Base-by-base conservation (phyloP, 2,329 filamentous ascomycete species). In the Lachnellula subtilissima region DNA sequence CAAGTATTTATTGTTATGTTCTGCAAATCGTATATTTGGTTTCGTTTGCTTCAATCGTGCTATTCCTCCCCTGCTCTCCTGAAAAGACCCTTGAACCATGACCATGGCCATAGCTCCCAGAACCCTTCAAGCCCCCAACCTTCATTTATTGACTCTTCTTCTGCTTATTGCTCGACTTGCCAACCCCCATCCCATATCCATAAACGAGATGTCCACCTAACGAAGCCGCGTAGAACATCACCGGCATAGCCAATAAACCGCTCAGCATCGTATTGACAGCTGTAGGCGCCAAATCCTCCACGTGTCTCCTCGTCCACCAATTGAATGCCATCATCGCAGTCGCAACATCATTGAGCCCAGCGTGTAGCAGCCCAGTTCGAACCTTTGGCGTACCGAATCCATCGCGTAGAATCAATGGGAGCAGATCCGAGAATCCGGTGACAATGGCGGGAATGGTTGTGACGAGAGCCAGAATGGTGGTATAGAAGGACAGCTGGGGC, bases 131-230 rank as follows among this genome's bases (percentile, higher is more conserved):
- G 5, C 28, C 15, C 11, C 32, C 42, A 12, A 14, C 32, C 22
- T 40, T 8, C 5, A 22, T 40, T 8, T 9, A 54, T 39, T 54
- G 42, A n/a, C 32, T 40, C 52, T 58, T 55, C 48, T 61, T 55
- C 6, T 23, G 32, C 17, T 37, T 51, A 25, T 28, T 43, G 12
- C 39, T 54, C 47, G 37, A 23, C n/a, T 43, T 50, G n/a, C 58
- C 54, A 25, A 61, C 51, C 9, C 59, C 59, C 49, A 61, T 56
- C 32, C 59, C 57, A 37, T 59, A 52, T 8, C 37, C 48, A 40
- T 61, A 59, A 19, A 61, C 53, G 25, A 61, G 48, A 6, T 47
- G 36, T 36, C 54, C 59, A 19, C 59, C 59, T 3, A 61, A 32
- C 11, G 36, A 48, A 7, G 51, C 59, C 6, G 51, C 50, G 5